phyloP scores from a whole-genome alignment of 164 flowering plant species.

The Berberis vulgaris region DNA sequence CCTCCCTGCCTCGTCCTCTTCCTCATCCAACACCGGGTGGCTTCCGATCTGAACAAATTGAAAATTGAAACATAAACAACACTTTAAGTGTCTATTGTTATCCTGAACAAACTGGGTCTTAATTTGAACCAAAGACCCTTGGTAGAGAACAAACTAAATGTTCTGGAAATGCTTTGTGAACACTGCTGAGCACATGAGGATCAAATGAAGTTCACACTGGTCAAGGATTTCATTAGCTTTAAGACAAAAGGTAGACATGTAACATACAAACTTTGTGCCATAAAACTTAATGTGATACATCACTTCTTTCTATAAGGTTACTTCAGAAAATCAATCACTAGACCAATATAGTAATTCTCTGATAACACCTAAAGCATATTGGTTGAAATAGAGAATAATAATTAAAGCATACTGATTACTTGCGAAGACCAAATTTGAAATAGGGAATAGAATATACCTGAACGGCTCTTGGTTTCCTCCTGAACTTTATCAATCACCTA shows the following conservation, averaged over 20 bases:
- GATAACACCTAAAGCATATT: no score
- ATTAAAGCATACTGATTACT: no score
- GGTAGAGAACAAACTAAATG: not conserved
- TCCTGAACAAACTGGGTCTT: no score
- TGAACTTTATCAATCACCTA: slow-evolving; percentile 66
- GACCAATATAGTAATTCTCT: not conserved
- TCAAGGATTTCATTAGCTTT: no score
- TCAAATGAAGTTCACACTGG: no score
- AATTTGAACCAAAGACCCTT: not conserved
- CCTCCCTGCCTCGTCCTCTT: slow-evolving; percentile 72
- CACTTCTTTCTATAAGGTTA: not conserved
- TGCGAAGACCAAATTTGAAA: not conserved
- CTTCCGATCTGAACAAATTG: slow-evolving; percentile 49
- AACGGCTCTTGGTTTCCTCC: slow-evolving; percentile 52
- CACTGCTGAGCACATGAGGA: no score
- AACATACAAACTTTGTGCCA: no score
- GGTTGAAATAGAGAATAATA: no score
- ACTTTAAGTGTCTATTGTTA: no score
- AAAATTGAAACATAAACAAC: slow-evolving; percentile 1
- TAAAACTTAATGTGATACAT: not conserved
- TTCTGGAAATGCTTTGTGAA: no score
- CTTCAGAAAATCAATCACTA: not conserved
- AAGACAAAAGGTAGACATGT: no score
- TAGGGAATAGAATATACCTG: slow-evolving; percentile 23
- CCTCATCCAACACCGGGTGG: slow-evolving; percentile 81